Conservation (phyloP, 345 rosid genomes). For the Citropsis articulata region DNA sequence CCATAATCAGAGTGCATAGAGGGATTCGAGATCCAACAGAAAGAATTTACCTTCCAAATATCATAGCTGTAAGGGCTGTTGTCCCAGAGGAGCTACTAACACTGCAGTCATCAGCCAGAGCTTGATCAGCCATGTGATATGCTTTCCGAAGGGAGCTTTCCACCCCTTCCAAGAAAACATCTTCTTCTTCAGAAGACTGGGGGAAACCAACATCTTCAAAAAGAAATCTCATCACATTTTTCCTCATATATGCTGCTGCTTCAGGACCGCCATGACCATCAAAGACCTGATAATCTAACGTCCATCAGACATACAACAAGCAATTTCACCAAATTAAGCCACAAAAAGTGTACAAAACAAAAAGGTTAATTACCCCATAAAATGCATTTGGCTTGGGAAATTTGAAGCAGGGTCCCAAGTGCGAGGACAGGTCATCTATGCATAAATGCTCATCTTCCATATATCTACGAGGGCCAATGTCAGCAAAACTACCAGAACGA, state of each 20-base stretch:
- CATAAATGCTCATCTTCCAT: conserved; percentile 74
- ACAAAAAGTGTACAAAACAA: not conserved
- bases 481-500: conserved; percentile 64
- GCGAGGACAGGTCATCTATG: conserved; percentile 51
- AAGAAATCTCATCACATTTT: conserved; percentile 44
- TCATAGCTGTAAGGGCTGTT: conserved; percentile 70
- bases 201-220: conserved; percentile 67
- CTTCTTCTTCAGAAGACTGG: conserved; percentile 45
- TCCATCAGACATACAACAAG: conserved; percentile 10
- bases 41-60: conserved; percentile 58
- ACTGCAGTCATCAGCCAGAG: conserved; percentile 56
- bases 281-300: conserved; percentile 46
- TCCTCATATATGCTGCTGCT: conserved; percentile 58
- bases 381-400: conserved; percentile 64
- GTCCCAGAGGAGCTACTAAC: conserved; percentile 80
- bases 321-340: conserved; percentile 5
- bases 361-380: conserved; percentile 48
- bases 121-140: conserved; percentile 70
- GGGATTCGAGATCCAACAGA: not conserved
- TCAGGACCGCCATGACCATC: conserved; percentile 97
- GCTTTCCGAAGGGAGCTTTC: conserved; percentile 51
- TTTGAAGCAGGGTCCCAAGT: conserved; percentile 39
- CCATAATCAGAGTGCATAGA: not conserved
- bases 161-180: conserved; percentile 44
- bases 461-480: conserved; percentile 51